Evolutionary conservation across 345 rosid species (phyloP), one percentile per base, ranked within the genome.

Genomic region (Physaria fendleri): DNA sequence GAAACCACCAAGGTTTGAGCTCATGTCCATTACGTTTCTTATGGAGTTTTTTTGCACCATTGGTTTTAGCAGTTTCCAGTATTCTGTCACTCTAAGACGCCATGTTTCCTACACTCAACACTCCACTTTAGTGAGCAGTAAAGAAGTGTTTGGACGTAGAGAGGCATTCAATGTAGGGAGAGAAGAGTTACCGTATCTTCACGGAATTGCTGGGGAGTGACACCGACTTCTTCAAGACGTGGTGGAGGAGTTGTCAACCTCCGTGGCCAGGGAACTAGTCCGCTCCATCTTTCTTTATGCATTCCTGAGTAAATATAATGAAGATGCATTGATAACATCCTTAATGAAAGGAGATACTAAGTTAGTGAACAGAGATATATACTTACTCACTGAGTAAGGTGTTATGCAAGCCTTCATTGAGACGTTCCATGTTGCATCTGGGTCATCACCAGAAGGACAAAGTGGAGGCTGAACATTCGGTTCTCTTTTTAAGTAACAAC

Each of bases 21-120:
- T 93, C 99, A 93, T 93, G 68, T 93, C 99, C 99, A 93, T 88
- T 65, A 93, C 85, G 69, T 93, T 93, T 81, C 97, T 78, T 59
- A 93, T 74, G 51, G 82, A 77, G 56, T 76, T 88, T 74, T 62
- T 84, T 65, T 78, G 82, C n/a, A 83, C 71, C 76, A 89, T 74
- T 59, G 86, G 72, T 80, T 82, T 93, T 82, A 89, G 77, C 74
- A 86, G 87, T 67, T 86, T 87, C 95, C 88, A 93, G 74, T 93
- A 93, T 67, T 87, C 97, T 10, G 38, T 65, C 68, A 85, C 90
- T 74, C 97, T 83, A 74, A 71, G 74, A 57, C 77, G 84, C 99
- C 99, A 93, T 73, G 81, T 76, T 56, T 54, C 80, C 99, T 93
- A 81, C 78, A 80, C 21, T 25, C 6, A 15, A 15, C 40, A 56